Base-by-base conservation (phyloP, 2,329 filamentous ascomycete species). In the Microcyclospora tardicrescens region DNA sequence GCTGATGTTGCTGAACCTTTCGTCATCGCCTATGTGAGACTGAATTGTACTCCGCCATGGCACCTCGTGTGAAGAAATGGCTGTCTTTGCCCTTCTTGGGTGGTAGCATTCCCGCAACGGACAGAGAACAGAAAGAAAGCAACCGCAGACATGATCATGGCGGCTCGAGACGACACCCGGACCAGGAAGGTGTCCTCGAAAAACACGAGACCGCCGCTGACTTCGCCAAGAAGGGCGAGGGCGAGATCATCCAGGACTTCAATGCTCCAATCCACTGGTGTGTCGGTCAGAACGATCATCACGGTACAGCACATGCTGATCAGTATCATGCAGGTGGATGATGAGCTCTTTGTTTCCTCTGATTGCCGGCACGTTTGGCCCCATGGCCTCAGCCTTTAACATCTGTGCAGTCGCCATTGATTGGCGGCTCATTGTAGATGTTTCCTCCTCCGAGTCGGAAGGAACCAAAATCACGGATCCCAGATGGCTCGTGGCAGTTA, bases 401-500 rank as follows among this genome's bases (percentile, higher is more conserved):
- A 45, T 54, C 24, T 54, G 49, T 39, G 69, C 70, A 5, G 55
- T 75, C 4, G 63, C 67, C 6, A 60, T 70, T 43, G 62, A 65
- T 40, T 73, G 71, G 71, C 61, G 69, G 44, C 61, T 68, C 11
- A 56, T 61, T 33, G 64, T 70, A 2, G 62, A 63, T 4, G 51
- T 61, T 2, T 62, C 62, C 1, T 49, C 47, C 3, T 60, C 61
- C 14, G 62, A 66, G 38, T 57, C 55, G 1, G 58, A 65, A 45
- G 65, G 62, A 1, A 43, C 53, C 11, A 58, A 62, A 15, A 56
- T 72, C 10, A 45, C 58, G 12, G 70, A 73, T 53, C 69, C 69
- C 9, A 56, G 56, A 54, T 74, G 69, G 67, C 66, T 55, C 24
- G 54, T 40, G 65, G 61, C 6, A 51, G 35, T 73, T 39, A 74